Base-by-base conservation (phyloP, 257 asterid genomes). In the Fraxinus americana region DNA sequence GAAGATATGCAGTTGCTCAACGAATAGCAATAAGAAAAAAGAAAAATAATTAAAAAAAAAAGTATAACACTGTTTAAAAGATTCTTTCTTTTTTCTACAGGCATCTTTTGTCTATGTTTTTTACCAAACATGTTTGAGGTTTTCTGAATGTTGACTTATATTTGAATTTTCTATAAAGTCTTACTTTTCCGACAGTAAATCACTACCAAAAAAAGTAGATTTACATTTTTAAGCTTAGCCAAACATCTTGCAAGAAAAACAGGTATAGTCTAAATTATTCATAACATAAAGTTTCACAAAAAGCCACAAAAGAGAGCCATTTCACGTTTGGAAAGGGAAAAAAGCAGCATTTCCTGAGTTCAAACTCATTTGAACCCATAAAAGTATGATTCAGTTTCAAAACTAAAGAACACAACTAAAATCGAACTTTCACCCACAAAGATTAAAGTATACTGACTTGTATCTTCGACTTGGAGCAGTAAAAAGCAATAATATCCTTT, bases 401-500 rank as follows among this genome's bases (percentile, higher is more conserved):
- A 57, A 19, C 23, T 57, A 7, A 57, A 57, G 66, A 57, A 57
- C 29, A n/a, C 66, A n/a, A 57, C 66, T 57, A 57, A n/a, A 17
- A n/a, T 57, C 11, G 29, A 57, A 13, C 21, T 71, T 73, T 61
- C 17, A 61, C 4, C 6, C n/a, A 63, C 1, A 5, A 73, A 67
- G 36, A 21, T 32, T 39, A 54, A 71, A 29, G 57, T 57, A 32
- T 52, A 72, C 89, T 71, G 86, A 92, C 99, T 85, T 96, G 87
- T 92, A 93, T 92, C 97, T 83, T 81, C 98, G 91, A 82, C 96
- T 88, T 32, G 98, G 98, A 79, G 96, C 93, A 41, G 98, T 94
- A 81, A 93, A 93, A 45, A 96, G 96, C 85, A 87, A 77, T 48
- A 96, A 83, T 41, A 96, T 96, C 78, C 99, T 88, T 89, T 96